Percentiles rank a stretch among this genome's conserved stretches.
phyloP scores from a whole-genome alignment of 225 moss, liverwort and hornwort genomes.

The Bryum argenteum region DNA sequence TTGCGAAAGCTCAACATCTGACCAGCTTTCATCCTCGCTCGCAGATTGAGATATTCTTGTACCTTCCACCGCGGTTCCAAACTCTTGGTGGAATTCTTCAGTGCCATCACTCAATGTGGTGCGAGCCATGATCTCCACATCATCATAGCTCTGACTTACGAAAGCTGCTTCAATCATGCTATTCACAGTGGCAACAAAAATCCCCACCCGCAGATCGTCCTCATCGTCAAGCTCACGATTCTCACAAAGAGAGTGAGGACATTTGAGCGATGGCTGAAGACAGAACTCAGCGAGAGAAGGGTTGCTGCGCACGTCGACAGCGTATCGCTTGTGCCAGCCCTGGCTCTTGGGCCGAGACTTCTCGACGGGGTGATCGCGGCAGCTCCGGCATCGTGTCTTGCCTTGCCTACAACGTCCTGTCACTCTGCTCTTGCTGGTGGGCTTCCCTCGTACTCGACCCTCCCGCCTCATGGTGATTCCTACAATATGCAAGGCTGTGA shows the following conservation, averaged over 20 bases:
- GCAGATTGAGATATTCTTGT: background rate
- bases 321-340: slow-evolving; percentile 31
- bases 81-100: slow-evolving; percentile 15
- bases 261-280: slow-evolving; percentile 7
- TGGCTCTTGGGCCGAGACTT: slow-evolving; percentile 31
- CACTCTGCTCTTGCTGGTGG: slow-evolving; percentile 33
- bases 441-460: slow-evolving; percentile 49
- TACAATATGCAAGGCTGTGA: background rate
- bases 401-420: slow-evolving; percentile 33
- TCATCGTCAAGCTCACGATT: background rate
- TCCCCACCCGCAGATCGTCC: background rate
- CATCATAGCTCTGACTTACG: background rate
- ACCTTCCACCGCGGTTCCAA: slow-evolving; percentile 26
- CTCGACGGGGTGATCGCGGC: slow-evolving; percentile 39
- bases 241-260: background rate
- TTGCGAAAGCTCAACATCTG: slow-evolving; percentile 27
- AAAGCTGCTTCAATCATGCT: slow-evolving; percentile 31
- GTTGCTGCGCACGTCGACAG: slow-evolving; percentile 32
- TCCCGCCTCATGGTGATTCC: slow-evolving; percentile 41
- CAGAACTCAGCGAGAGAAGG: slow-evolving; percentile 29
- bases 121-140: slow-evolving; percentile 2
- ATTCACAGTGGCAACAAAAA: slow-evolving; percentile 28
- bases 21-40: slow-evolving; percentile 37
- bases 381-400: slow-evolving; percentile 38
- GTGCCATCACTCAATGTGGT: background rate